Evolutionary conservation across 106 monocot genomes (phyloP), one percentile per base, ranked within the genome.

Genomic region (Platanthera guangdongensis): DNA sequence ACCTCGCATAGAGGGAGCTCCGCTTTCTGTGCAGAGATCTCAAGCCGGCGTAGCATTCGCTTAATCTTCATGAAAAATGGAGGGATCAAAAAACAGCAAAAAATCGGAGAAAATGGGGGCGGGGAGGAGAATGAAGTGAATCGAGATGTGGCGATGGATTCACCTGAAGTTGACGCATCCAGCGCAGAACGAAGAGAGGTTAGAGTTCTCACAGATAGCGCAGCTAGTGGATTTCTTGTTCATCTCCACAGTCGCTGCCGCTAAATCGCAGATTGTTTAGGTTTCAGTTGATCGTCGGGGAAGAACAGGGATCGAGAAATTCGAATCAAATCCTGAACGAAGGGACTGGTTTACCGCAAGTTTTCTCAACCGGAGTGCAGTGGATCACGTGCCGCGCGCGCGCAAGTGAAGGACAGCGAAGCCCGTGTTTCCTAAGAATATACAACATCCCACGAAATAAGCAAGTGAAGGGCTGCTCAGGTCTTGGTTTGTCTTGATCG

Each of bases 121-220:
- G 25, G 25, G 25, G 25, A 25, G 25, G 73, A 67, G 15, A 14
- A 10, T 50, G 51, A 59, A 5, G 21, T 28, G 49, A 77, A 74
- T 59, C 5, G 2, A 50, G 16, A 22, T 15, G 7, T 51, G 12
- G 32, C 8, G 8, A 75, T 57, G 5, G 39, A 25, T 48, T 74
- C 19, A 97, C 97, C 89, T 91, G 78, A 76, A 76, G 76, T 92
- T 97, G 45, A 97, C 94, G 82, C 97, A 97, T 19, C 68, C 53
- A 0, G 91, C 62, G 50, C 97, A 97, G 21, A 91, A 74, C 6
- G 89, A 89, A 9, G 97, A 81, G 51, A 91, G 89, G 59, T 94
- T 94, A 52, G 80, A 81, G 6, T 69, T 72, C 71, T 92, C 91
- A 80, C 97, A 97, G 55, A 97, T 55, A 54, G 85, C 86, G 75